Percentiles rank a stretch among this genome's conserved stretches.
These are phyloP conservation scores for Gastrolobium bilobum DNA, from an alignment of 306 rosid genomes.

Conservation along the genomic window DNA sequence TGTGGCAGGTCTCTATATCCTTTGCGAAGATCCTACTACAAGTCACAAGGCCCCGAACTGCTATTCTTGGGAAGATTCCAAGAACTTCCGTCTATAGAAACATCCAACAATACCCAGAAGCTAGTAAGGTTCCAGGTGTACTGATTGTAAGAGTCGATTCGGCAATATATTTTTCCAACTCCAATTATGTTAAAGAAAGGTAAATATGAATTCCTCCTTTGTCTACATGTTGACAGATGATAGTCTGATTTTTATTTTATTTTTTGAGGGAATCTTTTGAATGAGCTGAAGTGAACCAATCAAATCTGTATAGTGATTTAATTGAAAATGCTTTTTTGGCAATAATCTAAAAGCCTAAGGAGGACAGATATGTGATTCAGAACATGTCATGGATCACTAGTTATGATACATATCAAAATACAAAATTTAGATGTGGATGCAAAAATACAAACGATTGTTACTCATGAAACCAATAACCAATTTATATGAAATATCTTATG, in stretches of 20 bases:
- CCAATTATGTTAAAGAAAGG: conserved; percentile 94
- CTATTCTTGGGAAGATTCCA: conserved; percentile 87
- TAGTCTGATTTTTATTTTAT: not conserved
- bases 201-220: conserved; percentile 48
- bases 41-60: conserved; percentile 95
- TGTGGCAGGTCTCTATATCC: conserved; percentile 81
- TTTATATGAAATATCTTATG: not conserved
- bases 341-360: conserved; percentile 5
- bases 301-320: not conserved
- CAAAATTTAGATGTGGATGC: not conserved
- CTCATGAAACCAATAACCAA: not conserved
- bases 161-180: conserved; percentile 95
- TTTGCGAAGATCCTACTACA: conserved; percentile 95
- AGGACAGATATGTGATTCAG: not conserved
- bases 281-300: too few relatives aligned
- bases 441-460: not conserved
- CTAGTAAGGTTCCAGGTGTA: conserved; percentile 77
- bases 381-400: not conserved
- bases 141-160: conserved; percentile 94
- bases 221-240: not conserved
- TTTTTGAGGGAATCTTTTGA: not conserved
- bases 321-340: not conserved
- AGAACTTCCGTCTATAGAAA: conserved; percentile 87
- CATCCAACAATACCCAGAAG: conserved; percentile 90
- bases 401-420: not conserved